phyloP scores from a whole-genome alignment of 2,329 filamentous ascomycete species.

The Annulohypoxylon truncatum region DNA sequence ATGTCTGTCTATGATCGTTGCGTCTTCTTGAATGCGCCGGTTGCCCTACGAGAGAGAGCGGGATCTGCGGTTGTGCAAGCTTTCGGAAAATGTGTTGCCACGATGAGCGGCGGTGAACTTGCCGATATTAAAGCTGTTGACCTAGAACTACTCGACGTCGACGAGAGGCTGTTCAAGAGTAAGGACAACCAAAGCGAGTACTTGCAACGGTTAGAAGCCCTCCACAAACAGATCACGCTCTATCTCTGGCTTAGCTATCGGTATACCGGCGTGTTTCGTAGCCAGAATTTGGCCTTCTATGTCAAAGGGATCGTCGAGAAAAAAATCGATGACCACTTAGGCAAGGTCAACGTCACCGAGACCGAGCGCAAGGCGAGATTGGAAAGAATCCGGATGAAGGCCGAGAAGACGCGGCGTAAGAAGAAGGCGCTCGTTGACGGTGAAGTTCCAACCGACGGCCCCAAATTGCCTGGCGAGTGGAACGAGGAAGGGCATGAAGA shows the following conservation, averaged over 20 bases:
- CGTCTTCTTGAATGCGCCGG: constrained; percentile 78
- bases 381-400: constrained; percentile 42
- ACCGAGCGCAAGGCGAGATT: constrained; percentile 51
- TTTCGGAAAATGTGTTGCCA: constrained; percentile 76
- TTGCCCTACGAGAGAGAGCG: constrained; percentile 63
- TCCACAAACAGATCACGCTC: constrained; percentile 85
- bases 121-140: constrained; percentile 77
- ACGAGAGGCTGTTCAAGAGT: constrained; percentile 55
- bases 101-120: constrained; percentile 73
- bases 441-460: constrained; percentile 4
- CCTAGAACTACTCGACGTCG: constrained; percentile 78
- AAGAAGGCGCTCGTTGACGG: constrained; percentile 43
- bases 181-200: constrained; percentile 62
- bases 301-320: constrained; percentile 82
- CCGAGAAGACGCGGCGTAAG: constrained; percentile 28
- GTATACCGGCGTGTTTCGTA: constrained; percentile 82
- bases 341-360: constrained; percentile 63
- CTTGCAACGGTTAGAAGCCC: constrained; percentile 75
- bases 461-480: constrained; percentile 49
- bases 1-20: constrained; percentile 81
- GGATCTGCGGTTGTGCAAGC: constrained; percentile 66
- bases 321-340: constrained; percentile 74
- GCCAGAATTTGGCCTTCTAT: constrained; percentile 80
- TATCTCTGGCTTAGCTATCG: constrained; percentile 96
- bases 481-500: constrained; percentile 52